These are phyloP conservation scores for Dendrobium chrysotoxum DNA, from an alignment of 106 monocot genomes.

Conservation along the genomic window DNA sequence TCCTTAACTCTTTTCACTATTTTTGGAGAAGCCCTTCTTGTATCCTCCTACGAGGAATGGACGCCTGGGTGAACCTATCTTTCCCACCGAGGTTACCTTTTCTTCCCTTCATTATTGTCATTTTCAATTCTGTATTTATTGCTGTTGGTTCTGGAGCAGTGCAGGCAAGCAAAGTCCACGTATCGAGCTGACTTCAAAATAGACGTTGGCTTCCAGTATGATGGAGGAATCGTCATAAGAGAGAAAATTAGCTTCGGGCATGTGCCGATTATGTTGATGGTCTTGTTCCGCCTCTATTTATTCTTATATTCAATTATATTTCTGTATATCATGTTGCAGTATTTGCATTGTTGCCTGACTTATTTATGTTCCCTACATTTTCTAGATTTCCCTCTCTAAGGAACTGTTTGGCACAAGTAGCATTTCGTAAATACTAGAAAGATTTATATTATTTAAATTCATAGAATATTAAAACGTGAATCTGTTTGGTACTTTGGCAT, in stretches of 20 bases:
- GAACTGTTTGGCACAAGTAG: too few species aligned
- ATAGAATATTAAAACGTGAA: too few species aligned
- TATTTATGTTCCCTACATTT: neutral
- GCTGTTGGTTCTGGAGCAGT: conserved; percentile 39
- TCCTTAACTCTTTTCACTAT: conserved; percentile 59
- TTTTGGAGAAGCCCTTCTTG: conserved; percentile 42
- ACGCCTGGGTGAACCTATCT: conserved; percentile 22
- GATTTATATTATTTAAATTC: too few species aligned
- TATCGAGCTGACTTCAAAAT: conserved; percentile 55
- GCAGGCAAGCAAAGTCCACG: conserved; percentile 49
- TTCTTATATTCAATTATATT: neutral
- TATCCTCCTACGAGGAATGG: conserved; percentile 26
- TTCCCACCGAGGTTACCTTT: conserved; percentile 46
- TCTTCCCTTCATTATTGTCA: neutral
- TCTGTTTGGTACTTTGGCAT: too few species aligned
- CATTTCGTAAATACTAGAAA: too few species aligned
- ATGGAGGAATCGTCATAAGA: conserved; percentile 32
- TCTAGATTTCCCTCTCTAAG: neutral
- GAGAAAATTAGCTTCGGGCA: conserved; percentile 52
- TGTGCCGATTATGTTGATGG: conserved; percentile 95
- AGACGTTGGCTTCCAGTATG: conserved; percentile 44
- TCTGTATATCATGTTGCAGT: neutral
- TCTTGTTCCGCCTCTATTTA: conserved; percentile 11
- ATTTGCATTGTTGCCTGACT: neutral
- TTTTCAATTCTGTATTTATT: neutral